Evolutionary conservation across 23 red algal species (phyloP).

Genomic region (Gracilaria vermiculophylla): DNA sequence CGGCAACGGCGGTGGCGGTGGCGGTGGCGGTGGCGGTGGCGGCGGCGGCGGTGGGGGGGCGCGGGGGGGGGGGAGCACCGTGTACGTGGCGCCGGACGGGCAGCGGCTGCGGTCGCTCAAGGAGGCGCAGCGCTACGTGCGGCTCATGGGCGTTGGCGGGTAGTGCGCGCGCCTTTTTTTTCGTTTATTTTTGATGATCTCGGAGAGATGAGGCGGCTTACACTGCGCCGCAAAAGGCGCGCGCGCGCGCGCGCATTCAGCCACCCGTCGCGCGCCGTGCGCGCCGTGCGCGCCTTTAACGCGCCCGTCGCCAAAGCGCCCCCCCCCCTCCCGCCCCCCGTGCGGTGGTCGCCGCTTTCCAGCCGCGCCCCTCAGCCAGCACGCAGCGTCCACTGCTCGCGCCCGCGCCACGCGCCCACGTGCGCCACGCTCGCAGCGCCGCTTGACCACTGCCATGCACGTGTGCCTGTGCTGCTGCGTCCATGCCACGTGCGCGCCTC

Average conservation of each 20-base stretch:
- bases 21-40: background rate
- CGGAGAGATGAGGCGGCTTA: background rate
- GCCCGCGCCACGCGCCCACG: background rate
- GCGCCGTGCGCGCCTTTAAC: no score
- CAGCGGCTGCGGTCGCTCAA: constrained; percentile 45
- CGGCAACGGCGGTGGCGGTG: background rate
- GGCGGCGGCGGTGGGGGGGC: background rate
- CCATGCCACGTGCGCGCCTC: no score
- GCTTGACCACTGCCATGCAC: no score
- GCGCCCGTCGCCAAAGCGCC: no score
- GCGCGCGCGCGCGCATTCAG: background rate
- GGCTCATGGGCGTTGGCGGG: constrained; percentile 27
- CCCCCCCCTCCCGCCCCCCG: no score
- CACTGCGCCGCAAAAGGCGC: background rate
- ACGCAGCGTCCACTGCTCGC: background rate
- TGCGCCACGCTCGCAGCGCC: no score
- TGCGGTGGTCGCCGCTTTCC: no score
- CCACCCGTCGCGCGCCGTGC: background rate
- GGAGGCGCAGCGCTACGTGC: constrained; percentile 64
- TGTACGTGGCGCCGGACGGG: constrained; percentile 66
- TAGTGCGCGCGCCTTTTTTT: background rate
- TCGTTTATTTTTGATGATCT: background rate
- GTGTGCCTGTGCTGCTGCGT: no score
- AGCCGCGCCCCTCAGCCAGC: background rate
- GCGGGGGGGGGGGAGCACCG: constrained; percentile 35